Percentiles rank a stretch among this genome's conserved stretches.
These are phyloP conservation scores for Trametes gibbosa DNA, from an alignment of 768 basidiomycete genomes.

Conservation along the genomic window DNA sequence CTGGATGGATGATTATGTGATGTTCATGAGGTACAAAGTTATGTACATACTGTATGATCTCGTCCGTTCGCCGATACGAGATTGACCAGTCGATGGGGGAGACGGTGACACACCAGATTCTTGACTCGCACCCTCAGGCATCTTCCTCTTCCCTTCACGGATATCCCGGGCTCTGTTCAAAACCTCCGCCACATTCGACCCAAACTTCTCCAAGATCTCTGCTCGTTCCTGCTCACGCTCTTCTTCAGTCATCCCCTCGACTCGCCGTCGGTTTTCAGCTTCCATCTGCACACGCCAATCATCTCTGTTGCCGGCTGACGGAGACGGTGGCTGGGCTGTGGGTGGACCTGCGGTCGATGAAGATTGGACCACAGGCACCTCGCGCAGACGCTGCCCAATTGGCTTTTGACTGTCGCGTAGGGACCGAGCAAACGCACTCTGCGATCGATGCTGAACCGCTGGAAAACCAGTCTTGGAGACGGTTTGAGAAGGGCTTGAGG, in stretches of 20 bases:
- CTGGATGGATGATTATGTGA: slow-evolving; percentile 31
- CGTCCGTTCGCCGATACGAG: slow-evolving; percentile 16
- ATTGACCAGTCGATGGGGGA: slow-evolving; percentile 7
- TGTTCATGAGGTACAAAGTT: not conserved
- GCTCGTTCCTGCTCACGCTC: slow-evolving; percentile 64
- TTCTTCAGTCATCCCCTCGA: slow-evolving; percentile 67
- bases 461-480: slow-evolving; percentile 38
- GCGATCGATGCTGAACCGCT: slow-evolving; percentile 38
- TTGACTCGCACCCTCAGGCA: not conserved
- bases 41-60: slow-evolving; percentile 17
- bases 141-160: slow-evolving; percentile 34
- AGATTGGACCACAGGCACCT: slow-evolving; percentile 24
- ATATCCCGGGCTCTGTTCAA: slow-evolving; percentile 53
- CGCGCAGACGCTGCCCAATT: slow-evolving; percentile 6
- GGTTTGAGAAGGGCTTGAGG: slow-evolving; percentile 23
- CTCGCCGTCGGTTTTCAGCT: slow-evolving; percentile 59
- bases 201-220: slow-evolving; percentile 72
- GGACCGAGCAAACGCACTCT: slow-evolving; percentile 38
- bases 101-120: slow-evolving; percentile 8
- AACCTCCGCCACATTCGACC: slow-evolving; percentile 59
- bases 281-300: slow-evolving; percentile 58
- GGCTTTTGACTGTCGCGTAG: slow-evolving; percentile 23
- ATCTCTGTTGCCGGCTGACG: slow-evolving; percentile 1
- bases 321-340: not conserved
- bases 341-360: slow-evolving; percentile 8